phyloP scores from a whole-genome alignment of 2,329 filamentous ascomycete genomes.

The Talaromyces pinophilus region DNA sequence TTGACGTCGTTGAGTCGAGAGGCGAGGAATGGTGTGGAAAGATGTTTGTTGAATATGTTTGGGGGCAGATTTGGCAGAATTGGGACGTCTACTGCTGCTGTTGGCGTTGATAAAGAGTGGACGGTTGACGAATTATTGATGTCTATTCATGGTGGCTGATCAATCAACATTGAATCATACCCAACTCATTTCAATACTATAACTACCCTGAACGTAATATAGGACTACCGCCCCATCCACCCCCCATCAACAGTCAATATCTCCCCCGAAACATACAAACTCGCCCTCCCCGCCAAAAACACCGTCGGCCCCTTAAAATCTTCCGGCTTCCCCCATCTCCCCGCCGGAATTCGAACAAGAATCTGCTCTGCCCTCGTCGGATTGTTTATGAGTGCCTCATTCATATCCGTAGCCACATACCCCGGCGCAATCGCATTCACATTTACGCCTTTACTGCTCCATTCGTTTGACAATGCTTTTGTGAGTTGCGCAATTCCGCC shows the following conservation, averaged over 20 bases:
- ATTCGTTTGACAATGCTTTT: constrained; percentile 80
- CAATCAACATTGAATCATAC: not conserved
- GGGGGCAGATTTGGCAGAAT: not conserved
- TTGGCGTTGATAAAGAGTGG: constrained; percentile 2
- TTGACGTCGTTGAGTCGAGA: constrained; percentile 15
- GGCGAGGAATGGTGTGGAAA: constrained; percentile 8
- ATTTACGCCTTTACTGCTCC: constrained; percentile 72
- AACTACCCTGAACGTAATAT: no score
- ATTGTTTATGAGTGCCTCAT: constrained; percentile 75
- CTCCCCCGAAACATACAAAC: constrained; percentile 79
- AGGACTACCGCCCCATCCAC: constrained; percentile 80
- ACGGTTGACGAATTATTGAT: constrained; percentile 19
- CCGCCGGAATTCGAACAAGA: constrained; percentile 76
- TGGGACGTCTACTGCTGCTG: not conserved
- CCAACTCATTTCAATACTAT: no score
- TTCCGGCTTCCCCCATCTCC: constrained; percentile 77
- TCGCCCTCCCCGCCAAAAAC: constrained; percentile 72
- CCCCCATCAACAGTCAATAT: constrained; percentile 83
- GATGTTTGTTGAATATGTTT: constrained; percentile 2
- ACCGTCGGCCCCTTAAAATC: constrained; percentile 85
- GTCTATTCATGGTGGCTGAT: constrained; percentile 20
- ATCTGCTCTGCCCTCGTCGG: constrained; percentile 70
- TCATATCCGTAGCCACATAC: constrained; percentile 95
- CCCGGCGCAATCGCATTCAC: constrained; percentile 90
- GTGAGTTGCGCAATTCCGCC: constrained; percentile 79